Conservation (phyloP, 805 yeast species). For the Saccharomycopsis sp. region DNA sequence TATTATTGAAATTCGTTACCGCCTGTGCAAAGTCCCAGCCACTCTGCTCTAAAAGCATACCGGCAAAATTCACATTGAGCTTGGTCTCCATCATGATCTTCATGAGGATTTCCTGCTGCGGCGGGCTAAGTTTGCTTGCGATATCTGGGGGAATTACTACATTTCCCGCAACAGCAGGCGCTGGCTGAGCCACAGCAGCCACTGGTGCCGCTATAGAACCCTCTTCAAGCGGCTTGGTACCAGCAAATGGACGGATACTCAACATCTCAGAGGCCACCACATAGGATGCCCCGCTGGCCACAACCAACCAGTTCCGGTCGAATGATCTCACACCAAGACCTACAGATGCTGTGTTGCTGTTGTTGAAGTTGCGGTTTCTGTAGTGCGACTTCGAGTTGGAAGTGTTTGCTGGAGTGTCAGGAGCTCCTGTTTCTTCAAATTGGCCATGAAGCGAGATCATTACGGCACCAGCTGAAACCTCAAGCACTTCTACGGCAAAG, state of each 20-base stretch:
- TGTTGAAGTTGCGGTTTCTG: constrained; percentile 20
- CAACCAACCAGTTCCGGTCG: constrained; percentile 76
- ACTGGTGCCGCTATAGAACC: constrained; percentile 4
- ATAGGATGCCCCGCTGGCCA: constrained; percentile 63
- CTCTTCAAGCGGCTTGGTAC: constrained; percentile 29
- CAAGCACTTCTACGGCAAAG: constrained; percentile 74
- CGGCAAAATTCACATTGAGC: constrained; percentile 69
- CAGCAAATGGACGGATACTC: constrained; percentile 55
- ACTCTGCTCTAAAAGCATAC: constrained; percentile 83
- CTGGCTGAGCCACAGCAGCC: constrained; percentile 13
- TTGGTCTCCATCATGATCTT: constrained; percentile 67
- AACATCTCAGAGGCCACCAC: constrained; percentile 85
- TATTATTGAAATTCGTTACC: constrained; percentile 60
- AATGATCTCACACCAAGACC: constrained; percentile 61
- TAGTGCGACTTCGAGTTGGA: constrained; percentile 26
- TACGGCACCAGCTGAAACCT: constrained; percentile 56
- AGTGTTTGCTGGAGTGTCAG: constrained; percentile 32
- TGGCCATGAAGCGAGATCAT: constrained; percentile 78
- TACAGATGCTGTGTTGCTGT: constrained; percentile 24
- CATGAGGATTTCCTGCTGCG: constrained; percentile 58
- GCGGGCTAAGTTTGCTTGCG: constrained; percentile 40
- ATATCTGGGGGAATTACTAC: constrained; percentile 46
- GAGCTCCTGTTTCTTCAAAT: constrained; percentile 61
- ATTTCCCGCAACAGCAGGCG: constrained; percentile 16
- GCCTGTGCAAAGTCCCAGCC: constrained; percentile 74